Evolutionary conservation across 768 basidiomycete genomes (phyloP), one percentile per base, ranked within the genome.

Genomic region (Suillus subalutaceus): DNA sequence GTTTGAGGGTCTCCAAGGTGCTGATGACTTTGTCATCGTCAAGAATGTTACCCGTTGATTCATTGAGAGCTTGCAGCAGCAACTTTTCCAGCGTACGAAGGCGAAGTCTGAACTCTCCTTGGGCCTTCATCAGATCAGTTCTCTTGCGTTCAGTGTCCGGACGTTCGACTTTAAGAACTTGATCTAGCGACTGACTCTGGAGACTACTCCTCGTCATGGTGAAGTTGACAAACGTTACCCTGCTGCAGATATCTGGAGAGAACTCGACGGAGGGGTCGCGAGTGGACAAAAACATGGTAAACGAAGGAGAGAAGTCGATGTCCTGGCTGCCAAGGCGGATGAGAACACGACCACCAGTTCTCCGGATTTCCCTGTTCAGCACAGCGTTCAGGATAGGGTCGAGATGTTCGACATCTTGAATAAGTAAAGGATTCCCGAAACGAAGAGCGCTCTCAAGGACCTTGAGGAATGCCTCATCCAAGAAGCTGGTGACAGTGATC

Each of bases 291-390:
- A 99, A 99, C 94, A 99, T 96, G 6, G 94, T 97, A 84, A 99
- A 99, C n/a, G 97, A 90, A 7, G 97, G 97, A 0, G 97, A 99
- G 77, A 99, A 98, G 76, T 99, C 97, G 77, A 99, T 98, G 71
- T 99, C 97, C 80, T 99, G 97, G 74, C 86, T 98, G 5, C 97
- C 97, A 26, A 99, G 83, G 44, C 97, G 93, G 68, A 99, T 97
- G 48, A 99, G 87, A 16, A 99, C 96, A 77, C 97, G 94, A 52
- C 97, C 97, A 52, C 97, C 97, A 2, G 97, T 97, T 35, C 96
- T 87, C 44, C 96, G 86, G 61, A 98, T 94, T 79, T 99, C 97
- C 72, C 90, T 94, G 84, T 99, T 99, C 69, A 99, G 84, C 37
- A 99, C 96, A 2, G 96, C 92, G 72, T 99, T 99, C 64, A 99